Evolutionary conservation across 495 filamentous ascomycete species (phyloP).

Genomic region (Neurospora pannonica): DNA sequence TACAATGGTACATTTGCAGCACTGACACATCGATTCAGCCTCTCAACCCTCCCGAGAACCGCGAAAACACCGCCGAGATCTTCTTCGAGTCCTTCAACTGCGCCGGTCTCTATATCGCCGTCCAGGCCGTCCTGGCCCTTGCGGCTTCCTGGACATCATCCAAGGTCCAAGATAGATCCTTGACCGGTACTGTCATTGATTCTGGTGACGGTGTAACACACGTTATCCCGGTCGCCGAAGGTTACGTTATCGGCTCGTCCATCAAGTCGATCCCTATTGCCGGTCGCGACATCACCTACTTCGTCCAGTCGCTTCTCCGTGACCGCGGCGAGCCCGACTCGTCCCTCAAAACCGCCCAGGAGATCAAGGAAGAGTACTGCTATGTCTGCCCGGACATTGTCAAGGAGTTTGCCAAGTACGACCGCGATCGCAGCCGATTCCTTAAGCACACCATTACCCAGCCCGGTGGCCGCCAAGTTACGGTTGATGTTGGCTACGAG

Average conservation of each 20-base stretch:
- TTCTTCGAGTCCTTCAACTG: constrained; percentile 99
- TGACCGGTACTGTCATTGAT: constrained; percentile 96
- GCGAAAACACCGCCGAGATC: constrained; percentile 97
- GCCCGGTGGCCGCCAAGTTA: constrained; percentile 75
- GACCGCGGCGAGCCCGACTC: constrained; percentile 95
- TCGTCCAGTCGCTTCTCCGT: constrained; percentile 89
- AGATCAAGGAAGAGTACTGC: constrained; percentile 96
- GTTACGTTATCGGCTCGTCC: constrained; percentile 96
- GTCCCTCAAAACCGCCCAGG: constrained; percentile 92
- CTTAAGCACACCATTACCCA: constrained; percentile 77
- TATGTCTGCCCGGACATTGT: constrained; percentile 98
- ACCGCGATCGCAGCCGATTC: constrained; percentile 84
- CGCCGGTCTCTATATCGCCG: constrained; percentile 95
- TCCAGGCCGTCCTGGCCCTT: constrained; percentile 92
- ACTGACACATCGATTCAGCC: constrained; percentile 48
- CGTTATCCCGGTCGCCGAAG: constrained; percentile 96
- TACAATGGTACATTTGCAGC: neutral
- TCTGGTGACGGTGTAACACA: constrained; percentile 97
- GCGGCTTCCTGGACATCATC: constrained; percentile 97
- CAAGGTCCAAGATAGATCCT: constrained; percentile 92
- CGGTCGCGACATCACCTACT: constrained; percentile 95
- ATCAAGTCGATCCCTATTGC: constrained; percentile 99
- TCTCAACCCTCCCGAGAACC: constrained; percentile 95
- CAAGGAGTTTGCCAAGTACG: constrained; percentile 90
- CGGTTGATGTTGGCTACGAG: constrained; percentile 92